A percentile compares a stretch with the other conserved stretches of the same genome.
These are phyloP conservation scores for Penicillium cosmopolitanum DNA, from an alignment of 495 filamentous ascomycete genomes.

Conservation along the genomic window DNA sequence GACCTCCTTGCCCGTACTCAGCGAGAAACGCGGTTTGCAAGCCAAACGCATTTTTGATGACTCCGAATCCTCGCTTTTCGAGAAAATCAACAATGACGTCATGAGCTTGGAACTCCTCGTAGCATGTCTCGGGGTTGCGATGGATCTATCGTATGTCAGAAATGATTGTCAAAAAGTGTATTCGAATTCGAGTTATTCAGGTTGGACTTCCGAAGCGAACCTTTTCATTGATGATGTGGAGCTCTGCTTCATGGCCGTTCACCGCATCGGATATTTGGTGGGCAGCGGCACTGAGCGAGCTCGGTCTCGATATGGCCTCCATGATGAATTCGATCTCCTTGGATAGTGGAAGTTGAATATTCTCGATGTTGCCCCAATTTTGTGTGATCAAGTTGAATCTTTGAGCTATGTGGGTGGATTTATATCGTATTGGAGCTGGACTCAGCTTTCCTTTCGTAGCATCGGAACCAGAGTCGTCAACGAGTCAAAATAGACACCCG, in stretches of 20 bases:
- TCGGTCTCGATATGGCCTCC: background rate
- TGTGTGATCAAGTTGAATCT: too few relatives aligned
- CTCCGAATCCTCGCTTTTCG: conserved; percentile 44
- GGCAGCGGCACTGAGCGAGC: background rate
- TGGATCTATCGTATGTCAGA: conserved; percentile 14
- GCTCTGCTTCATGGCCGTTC: background rate
- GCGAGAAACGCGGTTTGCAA: conserved; percentile 31
- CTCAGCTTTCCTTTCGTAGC: too few relatives aligned
- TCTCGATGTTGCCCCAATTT: too few relatives aligned
- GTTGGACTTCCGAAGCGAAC: background rate
- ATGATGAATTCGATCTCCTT: background rate
- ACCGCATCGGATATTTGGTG: conserved; percentile 3
- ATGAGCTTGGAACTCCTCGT: conserved; percentile 55
- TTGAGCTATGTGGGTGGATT: too few relatives aligned
- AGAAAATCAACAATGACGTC: conserved; percentile 53
- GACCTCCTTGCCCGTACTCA: conserved; percentile 25
- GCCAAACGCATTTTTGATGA: conserved; percentile 45
- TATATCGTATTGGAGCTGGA: too few relatives aligned
- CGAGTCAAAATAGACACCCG: too few relatives aligned
- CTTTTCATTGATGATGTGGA: background rate
- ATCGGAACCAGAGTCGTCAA: too few relatives aligned
- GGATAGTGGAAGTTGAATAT: too few relatives aligned
- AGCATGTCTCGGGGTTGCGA: conserved; percentile 55
- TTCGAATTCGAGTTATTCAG: too few relatives aligned
- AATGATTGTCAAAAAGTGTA: too few relatives aligned